Conservation (phyloP, 192 early-diverging fungal species). For the Radiomyces spectabilis region DNA sequence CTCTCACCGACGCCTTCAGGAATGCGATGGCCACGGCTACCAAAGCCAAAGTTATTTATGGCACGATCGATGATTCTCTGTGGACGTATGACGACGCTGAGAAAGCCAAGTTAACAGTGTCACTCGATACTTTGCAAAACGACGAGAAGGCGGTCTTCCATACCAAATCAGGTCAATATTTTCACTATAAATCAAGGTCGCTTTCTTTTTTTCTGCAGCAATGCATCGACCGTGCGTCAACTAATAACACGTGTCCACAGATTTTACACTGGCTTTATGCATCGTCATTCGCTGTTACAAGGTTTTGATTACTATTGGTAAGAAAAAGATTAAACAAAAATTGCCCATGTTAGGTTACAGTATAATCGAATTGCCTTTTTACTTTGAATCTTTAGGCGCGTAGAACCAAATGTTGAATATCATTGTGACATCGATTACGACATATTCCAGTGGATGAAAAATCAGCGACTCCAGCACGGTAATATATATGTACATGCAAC, state of each 20-base stretch:
- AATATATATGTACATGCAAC: too few relatives aligned
- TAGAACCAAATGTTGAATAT: constrained; percentile 51
- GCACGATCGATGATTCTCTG: constrained; percentile 55
- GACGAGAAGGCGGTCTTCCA: constrained; percentile 28
- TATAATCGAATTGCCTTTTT: constrained; percentile 33
- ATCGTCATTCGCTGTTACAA: too few relatives aligned
- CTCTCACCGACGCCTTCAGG: constrained; percentile 68
- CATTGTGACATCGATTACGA: constrained; percentile 49
- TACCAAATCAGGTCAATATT: too few relatives aligned
- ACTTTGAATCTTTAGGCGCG: constrained; percentile 52
- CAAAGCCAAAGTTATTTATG: constrained; percentile 53
- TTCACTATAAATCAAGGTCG: too few relatives aligned
- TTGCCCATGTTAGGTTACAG: constrained; percentile 47
- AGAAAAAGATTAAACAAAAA: neutral
- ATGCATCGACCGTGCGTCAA: too few relatives aligned
- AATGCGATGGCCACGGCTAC: constrained; percentile 33
- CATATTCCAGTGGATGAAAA: constrained; percentile 51
- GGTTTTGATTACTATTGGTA: too few relatives aligned
- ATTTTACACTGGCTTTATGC: too few relatives aligned
- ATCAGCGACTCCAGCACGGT: too few relatives aligned
- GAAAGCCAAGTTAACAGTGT: too few relatives aligned
- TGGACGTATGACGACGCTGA: constrained; percentile 72
- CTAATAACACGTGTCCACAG: too few relatives aligned
- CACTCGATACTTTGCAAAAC: too few relatives aligned
- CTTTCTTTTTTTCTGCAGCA: too few relatives aligned